Evolutionary conservation across 1,139 yeast species (phyloP), one percentile per base, ranked within the genome.

Genomic region (Debaryomycetaceae sp.): DNA sequence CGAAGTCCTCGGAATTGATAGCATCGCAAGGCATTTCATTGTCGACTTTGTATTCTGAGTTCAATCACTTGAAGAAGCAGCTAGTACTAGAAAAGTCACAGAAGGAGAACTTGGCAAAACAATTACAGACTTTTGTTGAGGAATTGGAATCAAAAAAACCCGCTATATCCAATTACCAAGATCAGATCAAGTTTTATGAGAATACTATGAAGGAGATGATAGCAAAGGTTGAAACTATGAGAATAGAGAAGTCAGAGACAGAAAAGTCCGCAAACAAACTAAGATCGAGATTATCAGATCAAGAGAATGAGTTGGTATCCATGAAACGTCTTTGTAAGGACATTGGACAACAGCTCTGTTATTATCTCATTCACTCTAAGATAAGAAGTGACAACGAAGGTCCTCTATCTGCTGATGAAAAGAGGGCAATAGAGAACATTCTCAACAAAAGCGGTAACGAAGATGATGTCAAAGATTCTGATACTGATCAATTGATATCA

Each of bases 61-160:
- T 81, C 57, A 79, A 77, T 42, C 67, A 78, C 47, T 65, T 89
- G 45, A 84, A 82, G 62, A 84, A 80, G 51, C 84, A 86, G 53
- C 66, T 89, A 38, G 76, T 81, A 6, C 76, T 82, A 46, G 97
- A 89, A 59, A 78, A 81, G 53, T 75, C 83, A 31, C 84, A 87
- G 47, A 90, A 87, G 56, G 83, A 81, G 46, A 76, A 79, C 46
- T 72, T 91, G 45, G 86, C 91, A 47, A 63, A 70, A 34, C 93
- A 89, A 62, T 71, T 91, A 49, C 84, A 85, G 53, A 69, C 76
- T 0, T 84, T 91, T 54, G 80, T 90, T 34, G 72, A 71, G 31
- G 97, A 91, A 59, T 71, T 93, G 52, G 96, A 90, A 58, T 75
- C 80, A 24, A 84, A 87, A 55, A 84, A 89, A 45, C 98, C 98